Evolutionary conservation across 306 rosid genomes (phyloP), one percentile per base, ranked within the genome.

Genomic region (Prunus salicina): DNA sequence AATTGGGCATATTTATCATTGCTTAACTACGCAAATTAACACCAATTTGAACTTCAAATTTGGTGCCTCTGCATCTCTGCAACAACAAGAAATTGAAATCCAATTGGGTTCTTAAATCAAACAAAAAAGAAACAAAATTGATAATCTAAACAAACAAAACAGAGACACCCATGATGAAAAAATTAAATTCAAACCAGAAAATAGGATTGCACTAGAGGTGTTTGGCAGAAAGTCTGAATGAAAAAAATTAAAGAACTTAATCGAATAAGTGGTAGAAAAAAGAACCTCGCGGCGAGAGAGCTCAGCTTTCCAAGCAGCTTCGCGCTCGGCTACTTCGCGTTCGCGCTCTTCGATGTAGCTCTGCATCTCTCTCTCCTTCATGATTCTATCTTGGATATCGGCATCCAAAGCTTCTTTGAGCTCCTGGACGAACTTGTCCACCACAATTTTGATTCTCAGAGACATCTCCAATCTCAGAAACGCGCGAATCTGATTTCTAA

Each of bases 291-390:
- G 97, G 70, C 99, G 99, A 71, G 99, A 92, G 82, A 95, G 99
- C 80, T 95, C 99, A 32, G 97, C 97, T 81, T 95, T 95, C 99
- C 99, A 95, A 74, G 99, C 99, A 76, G 99, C 97, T 86, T 95
- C 99, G 11, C 99, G 97, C 82, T 95, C 98, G 30, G 98, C 97
- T 61, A 95, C 98, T 78, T 95, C 99, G 4, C 99, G 99, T 75
- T 95, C 99, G 4, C 99, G 97, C 74, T 95, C 99, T 79, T 92
- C 87, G 50, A 95, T 92, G 67, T 95, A 95, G 85, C 97, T 95
- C 85, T 95, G 99, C 99, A 95, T 95, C 90, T 92, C 99, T 64
- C 99, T 88, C 67, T 90, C 99, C 86, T 92, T 95, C 99, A 92
- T 92, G 82, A 90, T 95, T 84, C 97, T 82, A 74, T 95, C 97